Conservation (phyloP, 2,329 filamentous ascomycete genomes). For the Dothiorella sarmentorum region DNA sequence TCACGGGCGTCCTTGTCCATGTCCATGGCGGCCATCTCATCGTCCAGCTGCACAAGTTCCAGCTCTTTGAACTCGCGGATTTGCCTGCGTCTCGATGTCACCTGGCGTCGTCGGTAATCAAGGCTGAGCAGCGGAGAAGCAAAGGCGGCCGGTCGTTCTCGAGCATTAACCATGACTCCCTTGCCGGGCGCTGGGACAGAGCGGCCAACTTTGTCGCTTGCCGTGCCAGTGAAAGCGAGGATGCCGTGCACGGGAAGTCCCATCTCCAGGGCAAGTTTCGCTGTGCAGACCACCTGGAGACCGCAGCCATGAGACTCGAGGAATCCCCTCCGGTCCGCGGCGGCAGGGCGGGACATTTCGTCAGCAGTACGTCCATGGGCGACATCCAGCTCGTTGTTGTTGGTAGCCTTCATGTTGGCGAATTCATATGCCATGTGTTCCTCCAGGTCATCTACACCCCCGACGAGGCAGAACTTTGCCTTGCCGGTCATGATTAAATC, state of each 20-base stretch:
- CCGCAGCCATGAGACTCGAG: slow-evolving; percentile 38
- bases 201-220: slow-evolving; percentile 35
- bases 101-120: slow-evolving; percentile 27
- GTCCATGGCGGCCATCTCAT: slow-evolving; percentile 7
- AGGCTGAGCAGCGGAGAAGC: slow-evolving; percentile 29
- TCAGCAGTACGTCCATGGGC: slow-evolving; percentile 25
- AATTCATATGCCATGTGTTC: slow-evolving; percentile 32
- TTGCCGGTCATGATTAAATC: background rate
- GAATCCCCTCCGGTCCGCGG: slow-evolving; percentile 35
- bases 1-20: background rate
- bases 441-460: slow-evolving; percentile 36
- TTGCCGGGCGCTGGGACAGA: slow-evolving; percentile 41
- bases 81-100: slow-evolving; percentile 22
- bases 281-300: slow-evolving; percentile 35
- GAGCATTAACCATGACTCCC: slow-evolving; percentile 34
- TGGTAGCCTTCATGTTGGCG: slow-evolving; percentile 38
- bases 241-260: slow-evolving; percentile 36
- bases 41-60: slow-evolving; percentile 16
- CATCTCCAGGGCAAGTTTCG: slow-evolving; percentile 35
- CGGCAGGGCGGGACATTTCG: slow-evolving; percentile 37
- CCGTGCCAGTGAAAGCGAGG: slow-evolving; percentile 33
- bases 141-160: slow-evolving; percentile 22
- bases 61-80: slow-evolving; percentile 18
- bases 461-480: slow-evolving; percentile 34
- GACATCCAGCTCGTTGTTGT: slow-evolving; percentile 30